Evolutionary conservation across 768 basidiomycete genomes (phyloP).

Genomic region (Mrakia hoshinonis): DNA sequence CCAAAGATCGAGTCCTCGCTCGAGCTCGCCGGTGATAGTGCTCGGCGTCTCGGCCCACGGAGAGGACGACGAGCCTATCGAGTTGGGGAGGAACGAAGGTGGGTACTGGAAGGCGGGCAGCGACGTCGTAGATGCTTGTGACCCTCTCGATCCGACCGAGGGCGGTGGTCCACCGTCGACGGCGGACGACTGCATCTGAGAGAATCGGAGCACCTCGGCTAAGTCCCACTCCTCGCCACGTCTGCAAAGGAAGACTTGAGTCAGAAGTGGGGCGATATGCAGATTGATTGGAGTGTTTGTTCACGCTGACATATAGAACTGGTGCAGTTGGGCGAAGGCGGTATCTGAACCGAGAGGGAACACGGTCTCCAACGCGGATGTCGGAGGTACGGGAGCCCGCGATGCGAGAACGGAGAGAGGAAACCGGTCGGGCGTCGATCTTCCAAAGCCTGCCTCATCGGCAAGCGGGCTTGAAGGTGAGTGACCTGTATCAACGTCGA

Average conservation of each 20-base stretch:
- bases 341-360: no score
- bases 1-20: background rate
- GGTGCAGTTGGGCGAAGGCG: no score
- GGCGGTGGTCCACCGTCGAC: background rate
- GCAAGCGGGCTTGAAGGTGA: no score
- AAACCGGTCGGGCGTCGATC: no score
- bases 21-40: background rate
- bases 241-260: background rate
- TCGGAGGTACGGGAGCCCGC: no score
- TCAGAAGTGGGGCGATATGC: background rate
- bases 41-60: background rate
- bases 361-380: no score
- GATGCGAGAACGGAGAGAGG: no score
- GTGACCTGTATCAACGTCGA: no score
- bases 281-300: no score
- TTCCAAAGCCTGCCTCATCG: no score
- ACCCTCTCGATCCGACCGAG: background rate
- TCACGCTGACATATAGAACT: background rate
- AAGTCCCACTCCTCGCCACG: background rate
- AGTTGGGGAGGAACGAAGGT: background rate
- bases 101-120: background rate
- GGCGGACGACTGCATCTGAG: background rate
- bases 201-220: background rate
- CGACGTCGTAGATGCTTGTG: background rate
- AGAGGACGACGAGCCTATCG: background rate